A percentile compares a stretch with the other conserved stretches of the same genome.
Conservation (phyloP, 192 early-diverging fungal genomes). For the Mortierella hygrophila region DNA sequence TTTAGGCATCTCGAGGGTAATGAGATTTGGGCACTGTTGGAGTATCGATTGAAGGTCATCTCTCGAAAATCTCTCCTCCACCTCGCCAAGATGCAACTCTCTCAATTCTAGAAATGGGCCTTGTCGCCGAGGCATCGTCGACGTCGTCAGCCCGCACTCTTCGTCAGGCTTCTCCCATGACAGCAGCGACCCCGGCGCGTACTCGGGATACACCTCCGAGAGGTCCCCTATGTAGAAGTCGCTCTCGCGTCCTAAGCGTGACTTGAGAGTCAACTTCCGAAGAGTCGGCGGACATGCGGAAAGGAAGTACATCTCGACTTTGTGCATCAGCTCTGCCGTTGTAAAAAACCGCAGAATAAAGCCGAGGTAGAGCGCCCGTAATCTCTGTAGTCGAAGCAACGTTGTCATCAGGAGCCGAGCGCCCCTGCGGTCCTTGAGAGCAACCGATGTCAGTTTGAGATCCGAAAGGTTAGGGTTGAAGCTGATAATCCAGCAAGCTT, state of each 20-base stretch:
- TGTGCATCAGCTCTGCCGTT: no score
- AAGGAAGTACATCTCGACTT: no score
- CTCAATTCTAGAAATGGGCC: background rate
- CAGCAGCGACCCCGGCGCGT: no score
- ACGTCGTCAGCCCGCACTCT: no score
- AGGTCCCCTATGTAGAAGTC: background rate
- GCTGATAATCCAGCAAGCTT: background rate
- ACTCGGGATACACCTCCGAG: background rate
- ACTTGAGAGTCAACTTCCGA: no score
- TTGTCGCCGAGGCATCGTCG: background rate
- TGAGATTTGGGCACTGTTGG: background rate
- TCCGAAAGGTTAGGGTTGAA: background rate
- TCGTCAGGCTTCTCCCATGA: no score
- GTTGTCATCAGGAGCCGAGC: no score
- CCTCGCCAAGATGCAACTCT: background rate
- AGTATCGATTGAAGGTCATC: background rate
- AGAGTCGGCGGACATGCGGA: no score
- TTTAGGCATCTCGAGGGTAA: background rate
- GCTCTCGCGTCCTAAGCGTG: background rate
- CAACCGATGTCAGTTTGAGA: background rate
- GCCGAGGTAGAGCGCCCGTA: no score
- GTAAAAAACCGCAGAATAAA: no score
- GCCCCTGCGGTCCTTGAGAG: background rate
- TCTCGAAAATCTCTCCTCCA: background rate
- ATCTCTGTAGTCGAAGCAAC: no score